phyloP scores from a whole-genome alignment of 306 rosid species.

The Glycine latifolia region DNA sequence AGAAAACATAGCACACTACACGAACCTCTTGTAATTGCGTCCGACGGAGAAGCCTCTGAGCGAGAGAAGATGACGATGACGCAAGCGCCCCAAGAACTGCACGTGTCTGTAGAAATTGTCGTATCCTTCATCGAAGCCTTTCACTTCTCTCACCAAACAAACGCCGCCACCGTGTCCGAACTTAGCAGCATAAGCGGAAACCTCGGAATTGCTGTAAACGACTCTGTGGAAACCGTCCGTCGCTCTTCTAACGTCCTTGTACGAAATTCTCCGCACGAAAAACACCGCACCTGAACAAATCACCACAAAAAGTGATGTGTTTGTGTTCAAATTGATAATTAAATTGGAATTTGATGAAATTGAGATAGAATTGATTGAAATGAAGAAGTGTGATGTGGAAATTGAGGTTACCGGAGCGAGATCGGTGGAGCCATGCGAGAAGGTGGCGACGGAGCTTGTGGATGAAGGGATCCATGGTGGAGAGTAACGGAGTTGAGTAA shows the following conservation, averaged over 20 bases:
- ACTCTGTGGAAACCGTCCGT: slow-evolving; percentile 77
- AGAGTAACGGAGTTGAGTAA: slow-evolving; percentile 30
- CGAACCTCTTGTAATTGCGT: slow-evolving; percentile 71
- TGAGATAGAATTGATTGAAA: not conserved
- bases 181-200: slow-evolving; percentile 74
- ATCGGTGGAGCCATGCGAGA: slow-evolving; percentile 82
- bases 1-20: slow-evolving; percentile 9
- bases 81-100: slow-evolving; percentile 83
- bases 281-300: slow-evolving; percentile 62
- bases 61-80: slow-evolving; percentile 91
- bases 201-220: slow-evolving; percentile 64
- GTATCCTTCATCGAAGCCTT: slow-evolving; percentile 54
- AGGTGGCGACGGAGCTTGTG: slow-evolving; percentile 73
- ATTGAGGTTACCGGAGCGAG: slow-evolving; percentile 70
- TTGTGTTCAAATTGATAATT: not conserved
- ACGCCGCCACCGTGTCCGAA: slow-evolving; percentile 67
- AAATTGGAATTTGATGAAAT: not conserved
- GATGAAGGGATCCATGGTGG: slow-evolving; percentile 65
- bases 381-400: not conserved
- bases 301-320: slow-evolving; percentile 10
- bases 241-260: slow-evolving; percentile 76
- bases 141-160: slow-evolving; percentile 77
- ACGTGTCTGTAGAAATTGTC: slow-evolving; percentile 70
- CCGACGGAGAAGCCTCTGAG: slow-evolving; percentile 77
- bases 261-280: slow-evolving; percentile 68